These are phyloP conservation scores for Cucurbita pepo DNA, from an alignment of 306 rosid species.

Conservation along the genomic window DNA sequence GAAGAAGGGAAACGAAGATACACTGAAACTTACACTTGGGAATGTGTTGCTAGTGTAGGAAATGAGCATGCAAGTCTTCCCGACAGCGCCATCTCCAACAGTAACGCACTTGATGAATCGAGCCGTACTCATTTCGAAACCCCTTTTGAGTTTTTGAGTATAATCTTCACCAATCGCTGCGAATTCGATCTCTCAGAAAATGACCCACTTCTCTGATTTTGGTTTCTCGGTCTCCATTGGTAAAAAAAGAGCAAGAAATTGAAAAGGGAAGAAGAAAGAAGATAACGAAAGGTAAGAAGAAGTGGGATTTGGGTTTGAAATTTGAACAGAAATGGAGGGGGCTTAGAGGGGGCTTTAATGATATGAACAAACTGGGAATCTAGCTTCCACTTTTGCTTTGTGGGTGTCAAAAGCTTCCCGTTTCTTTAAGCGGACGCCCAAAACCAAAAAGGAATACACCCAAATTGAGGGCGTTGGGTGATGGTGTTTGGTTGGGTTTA, in stretches of 20 bases:
- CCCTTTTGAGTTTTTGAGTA: not conserved
- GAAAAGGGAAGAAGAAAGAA: not conserved
- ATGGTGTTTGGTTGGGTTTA: slow-evolving; percentile 80
- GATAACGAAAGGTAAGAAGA: not conserved
- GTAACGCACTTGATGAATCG: slow-evolving; percentile 91
- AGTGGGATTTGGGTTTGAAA: slow-evolving; percentile 16
- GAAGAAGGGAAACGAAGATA: not conserved
- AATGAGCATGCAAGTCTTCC: slow-evolving; percentile 53
- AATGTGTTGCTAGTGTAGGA: slow-evolving; percentile 45
- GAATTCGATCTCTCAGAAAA: not conserved
- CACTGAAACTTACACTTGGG: slow-evolving; percentile 40
- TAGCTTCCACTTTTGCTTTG: slow-evolving; percentile 37
- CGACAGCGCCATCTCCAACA: slow-evolving; percentile 92
- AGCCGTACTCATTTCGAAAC: slow-evolving; percentile 55
- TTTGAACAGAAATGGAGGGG: slow-evolving; percentile 36
- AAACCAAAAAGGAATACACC: slow-evolving; percentile 8
- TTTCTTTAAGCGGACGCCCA: slow-evolving; percentile 91
- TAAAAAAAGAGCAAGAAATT: not conserved
- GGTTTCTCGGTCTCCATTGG: slow-evolving; percentile 18
- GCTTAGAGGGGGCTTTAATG: slow-evolving; percentile 31
- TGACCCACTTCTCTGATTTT: slow-evolving; percentile 5
- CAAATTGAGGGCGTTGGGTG: slow-evolving; percentile 49
- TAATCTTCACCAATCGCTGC: slow-evolving; percentile 3
- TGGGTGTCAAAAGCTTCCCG: slow-evolving; percentile 41
- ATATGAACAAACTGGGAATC: slow-evolving; percentile 13